These are phyloP conservation scores for Apiospora marii DNA, from an alignment of 2,329 filamentous ascomycete genomes.

Conservation along the genomic window DNA sequence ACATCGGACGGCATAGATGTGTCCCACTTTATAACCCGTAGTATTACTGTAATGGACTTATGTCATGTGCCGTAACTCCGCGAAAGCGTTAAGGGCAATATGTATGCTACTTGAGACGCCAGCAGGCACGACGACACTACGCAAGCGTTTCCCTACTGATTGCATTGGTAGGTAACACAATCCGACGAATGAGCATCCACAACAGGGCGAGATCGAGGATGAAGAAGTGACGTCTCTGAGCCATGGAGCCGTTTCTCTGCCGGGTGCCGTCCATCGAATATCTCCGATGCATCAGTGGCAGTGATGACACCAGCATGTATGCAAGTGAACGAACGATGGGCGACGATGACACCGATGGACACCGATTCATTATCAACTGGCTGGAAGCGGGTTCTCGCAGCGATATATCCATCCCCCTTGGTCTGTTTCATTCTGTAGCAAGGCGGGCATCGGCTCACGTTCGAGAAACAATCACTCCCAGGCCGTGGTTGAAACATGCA, in stretches of 20 bases:
- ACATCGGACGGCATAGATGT: not conserved
- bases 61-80: not conserved
- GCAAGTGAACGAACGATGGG: not conserved
- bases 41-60: conserved; percentile 1
- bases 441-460: not conserved
- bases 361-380: not conserved
- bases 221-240: not conserved
- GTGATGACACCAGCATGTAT: not conserved
- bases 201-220: not conserved
- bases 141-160: not conserved
- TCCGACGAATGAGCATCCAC: not conserved
- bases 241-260: not conserved
- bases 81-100: not conserved
- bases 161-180: not conserved
- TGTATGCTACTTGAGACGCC: not conserved
- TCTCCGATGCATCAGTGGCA: conserved; percentile 8
- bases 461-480: not conserved
- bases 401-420: not conserved
- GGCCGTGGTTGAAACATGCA: conserved; percentile 19
- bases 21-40: conserved; percentile 8
- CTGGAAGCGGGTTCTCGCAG: not conserved
- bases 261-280: conserved; percentile 10
- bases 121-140: not conserved
- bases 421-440: not conserved
- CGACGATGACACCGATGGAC: not conserved